A percentile compares a stretch with the other conserved stretches of the same genome.
phyloP scores from a whole-genome alignment of 208 protist genomes.

The Leishmania guyanensis region DNA sequence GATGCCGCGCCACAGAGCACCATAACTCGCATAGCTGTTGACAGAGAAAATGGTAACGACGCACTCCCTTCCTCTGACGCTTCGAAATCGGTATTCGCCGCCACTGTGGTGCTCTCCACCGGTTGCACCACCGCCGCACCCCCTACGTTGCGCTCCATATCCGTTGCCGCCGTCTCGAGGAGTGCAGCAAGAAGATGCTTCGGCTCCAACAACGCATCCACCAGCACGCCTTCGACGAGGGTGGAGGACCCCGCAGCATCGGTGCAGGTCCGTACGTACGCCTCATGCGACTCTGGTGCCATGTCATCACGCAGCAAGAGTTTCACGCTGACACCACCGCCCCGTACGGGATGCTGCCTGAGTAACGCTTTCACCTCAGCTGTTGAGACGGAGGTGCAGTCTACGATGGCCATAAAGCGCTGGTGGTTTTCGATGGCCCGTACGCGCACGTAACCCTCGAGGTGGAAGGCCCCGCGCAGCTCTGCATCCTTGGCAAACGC shows the following conservation, averaged over 20 bases:
- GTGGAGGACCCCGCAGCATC: background rate
- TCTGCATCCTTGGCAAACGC: constrained; percentile 8
- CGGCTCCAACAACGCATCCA: constrained; percentile 44
- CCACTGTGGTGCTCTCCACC: background rate
- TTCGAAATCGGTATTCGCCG: constrained; percentile 4
- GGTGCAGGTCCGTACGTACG: background rate
- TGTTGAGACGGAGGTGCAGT: constrained; percentile 42
- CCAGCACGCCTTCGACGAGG: constrained; percentile 23
- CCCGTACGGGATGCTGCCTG: background rate
- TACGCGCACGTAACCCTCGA: constrained; percentile 45
- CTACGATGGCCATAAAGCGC: constrained; percentile 36
- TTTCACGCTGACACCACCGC: constrained; percentile 7
- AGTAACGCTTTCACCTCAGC: constrained; percentile 26
- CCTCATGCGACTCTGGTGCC: background rate
- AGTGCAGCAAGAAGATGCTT: constrained; percentile 48
- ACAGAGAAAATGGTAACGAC: background rate
- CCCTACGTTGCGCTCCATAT: background rate
- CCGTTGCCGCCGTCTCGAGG: constrained; percentile 13
- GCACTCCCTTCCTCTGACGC: background rate
- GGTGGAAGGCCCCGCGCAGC: constrained; percentile 38
- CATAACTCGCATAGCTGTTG: constrained; percentile 7
- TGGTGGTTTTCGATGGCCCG: constrained; percentile 19
- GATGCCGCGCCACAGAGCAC: constrained; percentile 29
- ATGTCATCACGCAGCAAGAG: constrained; percentile 5
- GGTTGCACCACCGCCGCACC: background rate